Evolutionary conservation across 495 filamentous ascomycete genomes (phyloP).

Genomic region (Annulohypoxylon moriforme): DNA sequence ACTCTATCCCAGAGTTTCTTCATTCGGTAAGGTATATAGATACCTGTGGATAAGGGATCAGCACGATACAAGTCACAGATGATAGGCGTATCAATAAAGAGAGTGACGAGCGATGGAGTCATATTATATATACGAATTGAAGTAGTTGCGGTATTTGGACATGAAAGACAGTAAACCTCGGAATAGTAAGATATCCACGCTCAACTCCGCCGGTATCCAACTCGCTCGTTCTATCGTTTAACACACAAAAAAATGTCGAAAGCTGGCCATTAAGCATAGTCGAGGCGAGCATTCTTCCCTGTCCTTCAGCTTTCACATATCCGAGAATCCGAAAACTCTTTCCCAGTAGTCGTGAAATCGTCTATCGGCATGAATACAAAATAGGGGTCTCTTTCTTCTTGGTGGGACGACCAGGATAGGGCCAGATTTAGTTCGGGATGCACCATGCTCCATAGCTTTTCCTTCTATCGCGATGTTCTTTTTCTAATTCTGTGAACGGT

Average conservation of each 20-base stretch:
- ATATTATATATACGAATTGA: constrained; percentile 45
- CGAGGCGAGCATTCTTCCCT: constrained; percentile 12
- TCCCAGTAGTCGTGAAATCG: constrained; percentile 39
- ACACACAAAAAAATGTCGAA: constrained; percentile 16
- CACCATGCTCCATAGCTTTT: background rate
- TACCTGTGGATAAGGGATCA: background rate
- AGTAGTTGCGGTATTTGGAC: constrained; percentile 43
- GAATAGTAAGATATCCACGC: constrained; percentile 30
- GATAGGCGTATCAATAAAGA: background rate
- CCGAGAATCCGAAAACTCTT: constrained; percentile 23
- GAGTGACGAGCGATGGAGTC: constrained; percentile 15
- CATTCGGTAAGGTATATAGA: background rate
- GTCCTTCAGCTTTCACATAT: constrained; percentile 25
- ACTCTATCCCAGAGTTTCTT: background rate
- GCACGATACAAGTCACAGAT: background rate
- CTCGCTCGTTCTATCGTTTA: constrained; percentile 30
- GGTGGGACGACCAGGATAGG: background rate
- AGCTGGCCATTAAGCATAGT: constrained; percentile 25
- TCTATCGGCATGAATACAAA: constrained; percentile 44
- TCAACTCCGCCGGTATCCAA: constrained; percentile 30
- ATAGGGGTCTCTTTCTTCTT: constrained; percentile 17
- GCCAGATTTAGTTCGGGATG: background rate
- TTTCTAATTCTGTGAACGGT: background rate
- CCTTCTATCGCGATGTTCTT: background rate
- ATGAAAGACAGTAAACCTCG: constrained; percentile 48